Evolutionary conservation across 129 eudicot species (phyloP), one percentile per base, ranked within the genome.

Genomic region (Gnaphalium uliginosum): DNA sequence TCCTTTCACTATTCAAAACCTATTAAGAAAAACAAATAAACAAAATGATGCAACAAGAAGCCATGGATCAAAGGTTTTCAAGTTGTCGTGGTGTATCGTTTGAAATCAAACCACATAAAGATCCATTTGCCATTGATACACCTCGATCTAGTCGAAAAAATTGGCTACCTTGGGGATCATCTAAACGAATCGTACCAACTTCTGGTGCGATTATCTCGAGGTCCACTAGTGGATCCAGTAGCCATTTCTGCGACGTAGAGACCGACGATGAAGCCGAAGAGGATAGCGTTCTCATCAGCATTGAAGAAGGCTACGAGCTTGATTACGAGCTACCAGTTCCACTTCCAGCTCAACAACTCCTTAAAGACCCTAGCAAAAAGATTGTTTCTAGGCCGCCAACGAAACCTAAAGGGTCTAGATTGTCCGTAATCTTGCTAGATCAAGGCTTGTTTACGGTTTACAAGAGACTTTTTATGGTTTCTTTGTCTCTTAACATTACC

Each of bases 361-460:
- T 81, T 3, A 58, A 72, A 56, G 69, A 78, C 18, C 59, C 71
- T 0, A 70, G 82, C 69, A 73, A 69, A 53, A 78, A 78, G 62
- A 66, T 69, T 66, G 56, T 73, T 35, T 74, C 67, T 1, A 74
- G 56, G 25, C 73, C 35, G 26, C 76, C 54, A 37, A 59, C 22
- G 4, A 84, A 82, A 58, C 79, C 65, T 1, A 84, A 79, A 64
- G 80, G 59, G 19, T 77, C 92, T 0, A 73, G 93, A 69, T 74
- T 90, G 29, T 90, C 96, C 0, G 85, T 90, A 1, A 90, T 90
- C 39, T 71, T 90, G 76, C 89, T 90, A 1, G 93, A 88, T 77
- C 96, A 90, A 81, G 96, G 96, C 53, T 72, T 90, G 73, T 87
- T 90, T 69, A 87, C 96, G 2, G 93, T 87, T 6, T 90, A 90